Evolutionary conservation across 1,139 yeast genomes (phyloP), one percentile per base, ranked within the genome.

Genomic region (Hyphopichia pseudoburtonii): DNA sequence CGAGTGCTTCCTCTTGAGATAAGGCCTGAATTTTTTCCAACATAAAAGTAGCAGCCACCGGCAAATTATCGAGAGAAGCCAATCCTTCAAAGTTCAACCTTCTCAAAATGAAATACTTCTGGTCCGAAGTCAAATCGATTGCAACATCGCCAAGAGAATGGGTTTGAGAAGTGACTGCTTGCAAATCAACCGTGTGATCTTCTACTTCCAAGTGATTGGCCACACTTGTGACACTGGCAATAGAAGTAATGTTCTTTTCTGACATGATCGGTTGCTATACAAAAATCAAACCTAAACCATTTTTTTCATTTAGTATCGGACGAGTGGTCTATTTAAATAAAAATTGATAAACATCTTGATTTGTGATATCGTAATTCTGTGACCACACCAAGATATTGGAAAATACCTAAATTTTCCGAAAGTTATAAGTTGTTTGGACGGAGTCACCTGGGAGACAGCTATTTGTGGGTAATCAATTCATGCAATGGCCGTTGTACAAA

Each of bases 21-120:
- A 62, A 39, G 15, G 36, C 34, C 41, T 56, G 60, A 30, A 61
- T 53, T 36, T 62, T 59, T 40, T 60, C 64, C 37, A 63, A 48
- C 54, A 62, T 56, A 41, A 60, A 58, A 4, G 59, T 40, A 4
- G 57, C 64, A 10, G 44, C 41, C 7, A 52, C 46, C 1, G 66
- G 67, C 28, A 62, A 48, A 17, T 60, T 51, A 11, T 60, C 62
- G 35, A 55, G 49, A n/a, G 49, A 33, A 3, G 44, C 33, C 42
- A 61, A 59, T 23, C 59, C 57, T 27, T 56, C 63, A 34, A 49
- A 54, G 40, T 54, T 54, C 36, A 63, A 50, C 36, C 66, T 51
- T 34, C 43, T 53, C 42, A 63, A 54, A 19, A 64, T 52, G 34
- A 50, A 44, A 24, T 42, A 46, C 39, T 64, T 63, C 38, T 64